Percentiles rank a stretch among this genome's conserved stretches.
Conservation (phyloP, 345 rosid genomes). For the Mangifera indica region DNA sequence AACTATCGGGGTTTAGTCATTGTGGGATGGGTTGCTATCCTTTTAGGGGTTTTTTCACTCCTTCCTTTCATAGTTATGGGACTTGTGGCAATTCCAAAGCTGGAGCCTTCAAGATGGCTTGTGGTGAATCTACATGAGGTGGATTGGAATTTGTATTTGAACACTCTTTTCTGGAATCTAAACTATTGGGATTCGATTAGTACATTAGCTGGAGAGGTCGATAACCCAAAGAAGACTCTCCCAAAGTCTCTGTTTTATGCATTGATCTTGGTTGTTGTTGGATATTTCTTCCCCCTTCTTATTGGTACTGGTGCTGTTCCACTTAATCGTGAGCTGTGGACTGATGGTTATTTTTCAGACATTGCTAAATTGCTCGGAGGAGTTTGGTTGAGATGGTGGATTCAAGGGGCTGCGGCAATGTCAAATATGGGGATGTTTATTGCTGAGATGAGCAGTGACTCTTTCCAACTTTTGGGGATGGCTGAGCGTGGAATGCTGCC, state of each 20-base stretch:
- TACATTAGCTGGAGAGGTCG: too few species aligned
- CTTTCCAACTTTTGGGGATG: slow-evolving; percentile 75
- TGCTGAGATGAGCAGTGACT: slow-evolving; percentile 80
- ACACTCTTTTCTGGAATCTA: too few species aligned
- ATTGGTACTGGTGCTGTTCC: slow-evolving; percentile 65
- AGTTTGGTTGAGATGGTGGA: slow-evolving; percentile 68
- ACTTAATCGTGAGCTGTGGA: slow-evolving; percentile 52
- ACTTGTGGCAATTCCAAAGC: slow-evolving; percentile 17
- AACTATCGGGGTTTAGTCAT: slow-evolving; percentile 65
- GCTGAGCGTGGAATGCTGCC: slow-evolving; percentile 75
- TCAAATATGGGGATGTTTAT: slow-evolving; percentile 72
- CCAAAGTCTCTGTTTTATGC: too few species aligned
- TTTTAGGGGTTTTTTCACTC: slow-evolving; percentile 54
- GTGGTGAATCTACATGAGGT: too few species aligned
- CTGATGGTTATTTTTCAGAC: slow-evolving; percentile 68
- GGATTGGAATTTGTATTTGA: too few species aligned
- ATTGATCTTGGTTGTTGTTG: too few species aligned
- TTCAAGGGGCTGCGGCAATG: slow-evolving; percentile 65
- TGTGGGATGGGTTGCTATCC: slow-evolving; percentile 65
- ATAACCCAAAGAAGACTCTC: too few species aligned
- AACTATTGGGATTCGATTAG: too few species aligned
- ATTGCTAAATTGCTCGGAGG: slow-evolving; percentile 61
- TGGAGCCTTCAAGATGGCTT: too few species aligned
- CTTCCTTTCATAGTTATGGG: slow-evolving; percentile 71
- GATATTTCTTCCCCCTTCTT: slow-evolving; percentile 50